These are phyloP conservation scores for Avena eriantha DNA, from an alignment of 176 grass and related monocot species.

Conservation along the genomic window DNA sequence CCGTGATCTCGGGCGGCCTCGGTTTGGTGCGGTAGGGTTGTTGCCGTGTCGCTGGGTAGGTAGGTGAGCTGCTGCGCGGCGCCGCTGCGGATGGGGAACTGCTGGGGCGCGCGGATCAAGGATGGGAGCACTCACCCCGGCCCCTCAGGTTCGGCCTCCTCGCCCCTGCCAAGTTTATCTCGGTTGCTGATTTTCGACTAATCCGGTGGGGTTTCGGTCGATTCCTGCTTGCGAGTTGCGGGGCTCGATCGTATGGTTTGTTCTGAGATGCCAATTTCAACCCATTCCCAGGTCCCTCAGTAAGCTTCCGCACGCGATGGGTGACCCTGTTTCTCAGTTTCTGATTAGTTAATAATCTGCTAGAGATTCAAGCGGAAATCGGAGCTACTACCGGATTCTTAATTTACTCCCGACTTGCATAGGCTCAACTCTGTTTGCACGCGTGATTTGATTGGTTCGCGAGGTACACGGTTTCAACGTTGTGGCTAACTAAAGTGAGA, in stretches of 20 bases:
- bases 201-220: neutral
- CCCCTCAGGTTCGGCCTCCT: constrained; percentile 58
- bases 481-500: neutral
- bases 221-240: neutral
- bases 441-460: neutral
- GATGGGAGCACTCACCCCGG: constrained; percentile 59
- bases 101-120: constrained; percentile 76
- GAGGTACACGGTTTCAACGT: constrained; percentile 10
- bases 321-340: neutral
- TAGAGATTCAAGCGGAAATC: neutral
- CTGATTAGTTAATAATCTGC: neutral
- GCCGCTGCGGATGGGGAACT: constrained; percentile 68
- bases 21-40: neutral
- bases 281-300: neutral
- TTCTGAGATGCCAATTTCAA: neutral
- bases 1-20: neutral
- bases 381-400: neutral
- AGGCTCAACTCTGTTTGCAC: neutral
- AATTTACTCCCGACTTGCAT: neutral
- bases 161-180: no score
- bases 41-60: neutral
- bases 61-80: constrained; percentile 11
- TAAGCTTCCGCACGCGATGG: neutral
- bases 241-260: neutral
- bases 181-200: neutral